These are phyloP conservation scores for Candida awuae DNA, from an alignment of 805 yeast species.

Conservation along the genomic window DNA sequence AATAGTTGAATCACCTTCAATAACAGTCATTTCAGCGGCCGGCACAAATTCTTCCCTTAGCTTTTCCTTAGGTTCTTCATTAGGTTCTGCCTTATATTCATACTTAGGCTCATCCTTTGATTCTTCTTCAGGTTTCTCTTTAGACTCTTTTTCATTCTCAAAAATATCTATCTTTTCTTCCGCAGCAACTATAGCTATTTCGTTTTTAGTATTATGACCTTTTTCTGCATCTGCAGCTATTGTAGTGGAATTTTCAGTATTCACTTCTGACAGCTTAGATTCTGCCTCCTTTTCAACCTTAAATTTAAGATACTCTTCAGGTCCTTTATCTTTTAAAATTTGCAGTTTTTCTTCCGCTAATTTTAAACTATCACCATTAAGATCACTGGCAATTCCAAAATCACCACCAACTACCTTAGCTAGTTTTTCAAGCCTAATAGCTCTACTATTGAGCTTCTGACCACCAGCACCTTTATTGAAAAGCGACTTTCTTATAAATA, in stretches of 20 bases:
- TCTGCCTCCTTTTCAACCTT: slow-evolving; percentile 5
- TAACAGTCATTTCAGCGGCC: slow-evolving; percentile 18
- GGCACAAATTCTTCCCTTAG: slow-evolving; percentile 7
- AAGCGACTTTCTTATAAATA: slow-evolving; percentile 56
- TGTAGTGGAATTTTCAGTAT: background rate
- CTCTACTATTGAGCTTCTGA: slow-evolving; percentile 11
- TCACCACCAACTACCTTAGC: slow-evolving; percentile 40
- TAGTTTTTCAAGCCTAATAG: slow-evolving; percentile 22
- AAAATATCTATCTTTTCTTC: background rate
- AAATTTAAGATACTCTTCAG: slow-evolving; percentile 24
- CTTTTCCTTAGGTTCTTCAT: slow-evolving; percentile 4
- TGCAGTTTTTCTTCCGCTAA: slow-evolving; percentile 27
- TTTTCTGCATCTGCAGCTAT: slow-evolving; percentile 6
- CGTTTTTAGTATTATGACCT: slow-evolving; percentile 11
- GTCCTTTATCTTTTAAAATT: slow-evolving; percentile 34
- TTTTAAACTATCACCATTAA: slow-evolving; percentile 33
- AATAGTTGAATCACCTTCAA: slow-evolving; percentile 42
- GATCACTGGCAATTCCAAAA: slow-evolving; percentile 45
- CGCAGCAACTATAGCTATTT: background rate
- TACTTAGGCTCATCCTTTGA: no score
- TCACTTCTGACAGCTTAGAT: background rate
- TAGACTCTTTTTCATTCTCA: background rate
- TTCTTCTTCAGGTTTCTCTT: background rate
- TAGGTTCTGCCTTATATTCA: background rate
- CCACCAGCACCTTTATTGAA: slow-evolving; percentile 27